Conservation (phyloP, 768 basidiomycete genomes). For the Termitomyces sp. region DNA sequence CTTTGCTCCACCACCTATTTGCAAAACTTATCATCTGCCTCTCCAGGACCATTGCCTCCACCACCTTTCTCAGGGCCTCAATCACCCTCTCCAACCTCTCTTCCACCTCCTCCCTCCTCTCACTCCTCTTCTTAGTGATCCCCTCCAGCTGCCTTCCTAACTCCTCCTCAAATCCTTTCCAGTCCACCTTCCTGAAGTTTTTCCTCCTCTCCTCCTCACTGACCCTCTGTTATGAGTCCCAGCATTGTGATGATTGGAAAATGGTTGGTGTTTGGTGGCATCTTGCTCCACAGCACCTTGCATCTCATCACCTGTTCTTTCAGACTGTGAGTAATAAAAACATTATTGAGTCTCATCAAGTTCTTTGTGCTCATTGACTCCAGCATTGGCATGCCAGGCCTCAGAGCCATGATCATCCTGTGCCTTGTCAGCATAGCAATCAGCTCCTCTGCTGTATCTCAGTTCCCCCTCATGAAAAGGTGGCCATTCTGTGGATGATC, state of each 20-base stretch:
- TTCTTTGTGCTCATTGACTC: neutral
- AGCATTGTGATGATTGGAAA: neutral
- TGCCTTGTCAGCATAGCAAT: constrained; percentile 7
- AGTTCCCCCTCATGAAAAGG: constrained; percentile 18
- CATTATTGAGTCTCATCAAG: neutral
- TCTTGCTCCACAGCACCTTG: neutral
- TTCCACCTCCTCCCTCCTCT: no score
- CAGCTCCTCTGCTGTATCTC: constrained; percentile 12
- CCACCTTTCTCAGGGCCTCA: no score
- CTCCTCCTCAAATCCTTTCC: neutral
- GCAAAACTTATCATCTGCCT: no score
- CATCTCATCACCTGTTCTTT: neutral
- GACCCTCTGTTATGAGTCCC: neutral
- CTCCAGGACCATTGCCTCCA: no score
- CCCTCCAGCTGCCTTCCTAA: neutral
- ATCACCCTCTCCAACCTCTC: no score
- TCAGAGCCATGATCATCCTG: constrained; percentile 1
- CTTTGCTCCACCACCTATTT: no score
- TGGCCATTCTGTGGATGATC: constrained; percentile 27
- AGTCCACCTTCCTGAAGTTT: neutral
- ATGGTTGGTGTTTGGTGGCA: neutral
- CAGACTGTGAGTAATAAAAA: neutral
- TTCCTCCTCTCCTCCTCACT: neutral
- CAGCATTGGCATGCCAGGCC: neutral
- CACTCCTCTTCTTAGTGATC: no score